Evolutionary conservation across 768 basidiomycete species (phyloP).

Genomic region (Pleurotus tuber-regium): DNA sequence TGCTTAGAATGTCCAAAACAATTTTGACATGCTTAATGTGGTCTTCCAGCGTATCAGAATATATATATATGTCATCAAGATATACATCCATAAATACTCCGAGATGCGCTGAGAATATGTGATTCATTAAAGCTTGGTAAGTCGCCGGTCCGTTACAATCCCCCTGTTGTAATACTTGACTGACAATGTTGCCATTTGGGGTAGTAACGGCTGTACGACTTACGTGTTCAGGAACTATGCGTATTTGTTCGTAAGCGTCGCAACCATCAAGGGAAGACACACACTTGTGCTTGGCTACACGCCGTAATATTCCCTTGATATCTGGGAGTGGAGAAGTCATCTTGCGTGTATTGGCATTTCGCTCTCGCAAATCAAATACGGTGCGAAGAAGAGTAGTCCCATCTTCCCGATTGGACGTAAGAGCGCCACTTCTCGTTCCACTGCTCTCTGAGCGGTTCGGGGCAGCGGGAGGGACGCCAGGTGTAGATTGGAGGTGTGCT

Average conservation of each 20-base stretch:
- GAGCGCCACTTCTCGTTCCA: constrained; percentile 19
- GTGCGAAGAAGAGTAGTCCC: constrained; percentile 27
- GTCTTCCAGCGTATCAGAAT: constrained; percentile 32
- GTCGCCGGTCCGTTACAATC: constrained; percentile 37
- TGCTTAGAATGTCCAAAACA: constrained; percentile 23
- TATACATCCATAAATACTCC: constrained; percentile 39
- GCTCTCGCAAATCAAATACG: constrained; percentile 31
- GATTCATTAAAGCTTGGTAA: constrained; percentile 42
- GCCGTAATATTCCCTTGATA: constrained; percentile 31
- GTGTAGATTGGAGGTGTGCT: constrained; percentile 12
- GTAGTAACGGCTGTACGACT: constrained; percentile 26
- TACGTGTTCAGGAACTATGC: constrained; percentile 27
- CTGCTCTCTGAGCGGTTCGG: constrained; percentile 18
- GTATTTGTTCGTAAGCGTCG: constrained; percentile 36
- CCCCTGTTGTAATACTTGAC: constrained; percentile 29
- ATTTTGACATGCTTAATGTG: constrained; percentile 27
- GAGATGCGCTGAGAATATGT: constrained; percentile 32
- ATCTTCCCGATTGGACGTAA: constrained; percentile 24
- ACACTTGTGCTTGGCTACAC: constrained; percentile 25
- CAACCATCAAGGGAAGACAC: constrained; percentile 10
- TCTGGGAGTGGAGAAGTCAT: constrained; percentile 37
- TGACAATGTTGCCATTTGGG: constrained; percentile 44
- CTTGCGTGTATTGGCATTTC: constrained; percentile 37
- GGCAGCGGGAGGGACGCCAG: constrained; percentile 21
- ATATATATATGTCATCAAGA: constrained; percentile 40